phyloP scores from a whole-genome alignment of 2,329 filamentous ascomycete genomes.

The Paecilomyces niveus region DNA sequence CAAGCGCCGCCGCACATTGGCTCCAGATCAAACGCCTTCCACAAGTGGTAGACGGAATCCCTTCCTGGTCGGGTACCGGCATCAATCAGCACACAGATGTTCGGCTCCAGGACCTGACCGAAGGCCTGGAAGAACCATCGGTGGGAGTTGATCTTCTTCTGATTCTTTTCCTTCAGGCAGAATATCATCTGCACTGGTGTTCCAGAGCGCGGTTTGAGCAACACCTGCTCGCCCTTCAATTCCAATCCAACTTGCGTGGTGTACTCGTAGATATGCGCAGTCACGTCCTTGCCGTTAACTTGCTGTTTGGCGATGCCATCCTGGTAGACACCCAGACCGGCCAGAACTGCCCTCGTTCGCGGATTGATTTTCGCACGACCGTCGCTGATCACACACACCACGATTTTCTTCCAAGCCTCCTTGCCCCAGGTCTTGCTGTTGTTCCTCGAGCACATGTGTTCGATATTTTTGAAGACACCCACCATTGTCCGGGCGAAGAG shows the following conservation, averaged over 20 bases:
- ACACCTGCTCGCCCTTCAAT: conserved; percentile 83
- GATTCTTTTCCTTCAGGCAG: conserved; percentile 98
- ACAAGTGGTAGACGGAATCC: conserved; percentile 93
- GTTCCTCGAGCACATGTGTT: conserved; percentile 91
- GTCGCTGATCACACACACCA: conserved; percentile 94
- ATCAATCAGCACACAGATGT: conserved; percentile 93
- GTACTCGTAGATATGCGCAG: conserved; percentile 89
- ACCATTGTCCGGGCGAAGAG: conserved; percentile 93
- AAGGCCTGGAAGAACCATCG: conserved; percentile 99
- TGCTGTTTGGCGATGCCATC: conserved; percentile 98
- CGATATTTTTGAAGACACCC: conserved; percentile 97
- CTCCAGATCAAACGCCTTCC: conserved; percentile 97
- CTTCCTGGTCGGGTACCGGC: conserved; percentile 91
- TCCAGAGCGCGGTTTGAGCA: conserved; percentile 70
- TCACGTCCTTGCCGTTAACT: conserved; percentile 93
- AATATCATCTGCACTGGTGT: conserved; percentile 96
- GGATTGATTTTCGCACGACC: conserved; percentile 96
- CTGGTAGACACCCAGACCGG: conserved; percentile 93
- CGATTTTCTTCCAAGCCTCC: conserved; percentile 99
- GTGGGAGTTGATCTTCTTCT: conserved; percentile 99
- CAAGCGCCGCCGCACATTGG: conserved; percentile 97
- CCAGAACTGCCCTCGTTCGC: conserved; percentile 78
- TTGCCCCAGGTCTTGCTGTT: conserved; percentile 98
- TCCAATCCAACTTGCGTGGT: conserved; percentile 60
- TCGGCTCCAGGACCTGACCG: conserved; percentile 82